Conservation (phyloP, 2,329 filamentous ascomycete genomes). For the Penicillium nordicum region DNA sequence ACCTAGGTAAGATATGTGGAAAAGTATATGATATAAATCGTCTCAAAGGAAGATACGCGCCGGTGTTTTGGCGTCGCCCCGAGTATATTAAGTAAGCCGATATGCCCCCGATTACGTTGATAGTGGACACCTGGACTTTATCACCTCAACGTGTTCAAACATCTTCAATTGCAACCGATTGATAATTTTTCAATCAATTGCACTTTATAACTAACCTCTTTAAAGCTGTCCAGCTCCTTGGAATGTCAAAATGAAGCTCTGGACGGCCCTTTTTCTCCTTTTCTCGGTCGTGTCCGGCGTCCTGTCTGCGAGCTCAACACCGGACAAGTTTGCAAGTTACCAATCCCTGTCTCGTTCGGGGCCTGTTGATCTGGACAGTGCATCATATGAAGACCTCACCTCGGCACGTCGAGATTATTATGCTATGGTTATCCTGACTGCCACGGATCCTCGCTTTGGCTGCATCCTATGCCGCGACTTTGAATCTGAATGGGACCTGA, state of each 20-base stretch:
- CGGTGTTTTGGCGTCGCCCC: constrained; percentile 1
- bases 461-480: constrained; percentile 87
- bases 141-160: constrained; percentile 3
- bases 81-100: constrained; percentile 5
- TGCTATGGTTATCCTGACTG: constrained; percentile 78
- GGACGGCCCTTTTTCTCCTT: constrained; percentile 40
- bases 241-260: constrained; percentile 34
- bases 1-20: neutral
- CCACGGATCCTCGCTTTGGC: constrained; percentile 75
- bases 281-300: constrained; percentile 28
- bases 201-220: neutral
- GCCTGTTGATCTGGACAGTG: constrained; percentile 75
- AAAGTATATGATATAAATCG: neutral
- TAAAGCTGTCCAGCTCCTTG: constrained; percentile 8
- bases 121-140: constrained; percentile 12
- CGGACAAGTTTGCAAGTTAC: constrained; percentile 68
- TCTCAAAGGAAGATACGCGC: constrained; percentile 2
- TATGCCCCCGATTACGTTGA: constrained; percentile 3
- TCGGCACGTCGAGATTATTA: constrained; percentile 77
- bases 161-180: constrained; percentile 7
- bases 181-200: neutral
- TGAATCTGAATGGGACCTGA: constrained; percentile 87
- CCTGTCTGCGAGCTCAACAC: constrained; percentile 53
- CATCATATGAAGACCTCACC: constrained; percentile 71
- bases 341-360: constrained; percentile 64